phyloP scores from a whole-genome alignment of 495 filamentous ascomycete genomes.

The Penicillium steckii region DNA sequence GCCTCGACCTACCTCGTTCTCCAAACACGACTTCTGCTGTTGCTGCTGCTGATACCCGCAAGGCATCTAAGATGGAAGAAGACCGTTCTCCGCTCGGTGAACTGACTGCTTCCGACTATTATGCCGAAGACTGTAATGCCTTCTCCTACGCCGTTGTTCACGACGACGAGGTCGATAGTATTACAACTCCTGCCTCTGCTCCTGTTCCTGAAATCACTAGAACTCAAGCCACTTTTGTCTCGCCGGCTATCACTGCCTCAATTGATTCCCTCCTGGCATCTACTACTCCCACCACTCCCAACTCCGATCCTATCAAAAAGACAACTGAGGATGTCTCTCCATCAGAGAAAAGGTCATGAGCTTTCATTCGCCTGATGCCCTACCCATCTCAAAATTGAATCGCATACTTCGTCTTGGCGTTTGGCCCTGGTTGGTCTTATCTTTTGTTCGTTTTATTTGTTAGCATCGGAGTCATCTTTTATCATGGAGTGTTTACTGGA shows the following conservation, averaged over 20 bases:
- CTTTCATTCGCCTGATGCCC: neutral
- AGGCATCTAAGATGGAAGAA: constrained; percentile 45
- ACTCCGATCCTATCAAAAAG: neutral
- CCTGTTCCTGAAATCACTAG: too few relatives aligned
- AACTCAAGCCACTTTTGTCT: constrained; percentile 3
- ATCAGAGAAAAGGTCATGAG: neutral
- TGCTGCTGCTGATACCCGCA: constrained; percentile 26
- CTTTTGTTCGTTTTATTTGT: neutral
- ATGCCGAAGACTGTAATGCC: constrained; percentile 64
- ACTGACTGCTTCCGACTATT: constrained; percentile 71
- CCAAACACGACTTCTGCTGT: constrained; percentile 25
- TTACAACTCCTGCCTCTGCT: constrained; percentile 16
- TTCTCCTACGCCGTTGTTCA: constrained; percentile 57
- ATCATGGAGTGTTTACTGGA: constrained; percentile 4
- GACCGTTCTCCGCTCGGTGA: constrained; percentile 68
- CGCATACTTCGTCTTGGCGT: constrained; percentile 20
- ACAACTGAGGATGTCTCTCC: neutral
- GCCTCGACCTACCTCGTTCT: constrained; percentile 29
- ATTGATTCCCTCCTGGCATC: constrained; percentile 35
- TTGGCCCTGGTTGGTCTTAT: neutral
- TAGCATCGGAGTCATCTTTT: constrained; percentile 5
- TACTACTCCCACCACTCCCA: constrained; percentile 9
- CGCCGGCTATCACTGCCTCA: constrained; percentile 16
- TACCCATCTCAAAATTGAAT: neutral
- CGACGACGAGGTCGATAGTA: constrained; percentile 50